Percentiles rank a stretch among this genome's conserved stretches.
These are phyloP conservation scores for Hygrocybe coccinea DNA, from an alignment of 768 basidiomycete genomes.

Conservation along the genomic window DNA sequence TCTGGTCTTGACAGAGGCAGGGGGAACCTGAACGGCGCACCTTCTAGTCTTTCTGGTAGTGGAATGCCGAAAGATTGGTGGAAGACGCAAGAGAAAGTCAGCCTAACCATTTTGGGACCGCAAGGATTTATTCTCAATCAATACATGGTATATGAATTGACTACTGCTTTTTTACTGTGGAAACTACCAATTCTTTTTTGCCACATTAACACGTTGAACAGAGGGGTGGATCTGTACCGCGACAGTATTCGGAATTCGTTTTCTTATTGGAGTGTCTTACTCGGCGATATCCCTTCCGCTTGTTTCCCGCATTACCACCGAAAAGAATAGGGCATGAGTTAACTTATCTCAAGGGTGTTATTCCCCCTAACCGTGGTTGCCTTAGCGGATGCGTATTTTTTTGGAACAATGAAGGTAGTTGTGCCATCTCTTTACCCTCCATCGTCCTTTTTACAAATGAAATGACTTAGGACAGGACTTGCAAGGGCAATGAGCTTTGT, in stretches of 20 bases:
- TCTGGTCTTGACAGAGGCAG: not conserved
- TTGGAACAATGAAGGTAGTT: constrained; percentile 81
- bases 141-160: constrained; percentile 78
- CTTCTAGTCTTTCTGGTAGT: constrained; percentile 61
- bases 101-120: constrained; percentile 73
- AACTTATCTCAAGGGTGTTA: not conserved
- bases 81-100: constrained; percentile 71
- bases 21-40: constrained; percentile 37
- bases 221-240: constrained; percentile 63
- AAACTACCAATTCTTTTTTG: no score
- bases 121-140: constrained; percentile 91
- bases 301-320: constrained; percentile 83
- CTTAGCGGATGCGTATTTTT: constrained; percentile 79
- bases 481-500: constrained; percentile 68
- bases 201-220: constrained; percentile 25
- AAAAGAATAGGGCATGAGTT: constrained; percentile 85
- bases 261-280: constrained; percentile 84
- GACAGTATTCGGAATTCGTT: constrained; percentile 91
- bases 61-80: constrained; percentile 82
- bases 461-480: constrained; percentile 61
- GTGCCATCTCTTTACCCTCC: not conserved
- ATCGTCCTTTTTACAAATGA: not conserved
- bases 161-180: no score
- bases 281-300: constrained; percentile 88
- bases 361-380: constrained; percentile 11